Evolutionary conservation across 768 basidiomycete species (phyloP).

Genomic region (Boletus sp.): DNA sequence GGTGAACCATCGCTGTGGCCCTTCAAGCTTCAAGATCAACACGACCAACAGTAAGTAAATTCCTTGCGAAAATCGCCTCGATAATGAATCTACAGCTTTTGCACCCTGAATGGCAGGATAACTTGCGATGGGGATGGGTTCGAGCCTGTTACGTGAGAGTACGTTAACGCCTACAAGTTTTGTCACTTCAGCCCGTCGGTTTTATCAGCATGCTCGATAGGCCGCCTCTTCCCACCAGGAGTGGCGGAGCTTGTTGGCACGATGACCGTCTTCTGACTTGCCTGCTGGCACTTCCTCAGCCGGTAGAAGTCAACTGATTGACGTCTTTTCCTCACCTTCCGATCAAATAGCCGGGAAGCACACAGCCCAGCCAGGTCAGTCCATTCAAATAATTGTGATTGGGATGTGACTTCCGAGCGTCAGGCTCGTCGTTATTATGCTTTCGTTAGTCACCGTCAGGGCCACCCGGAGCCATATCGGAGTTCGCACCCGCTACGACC

Average conservation of each 20-base stretch:
- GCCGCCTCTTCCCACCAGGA: not conserved
- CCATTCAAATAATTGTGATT: slow-evolving; percentile 32
- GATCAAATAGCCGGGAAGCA: not conserved
- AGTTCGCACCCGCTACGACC: not conserved
- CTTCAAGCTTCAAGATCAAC: not conserved
- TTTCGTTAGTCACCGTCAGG: not conserved
- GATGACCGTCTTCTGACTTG: slow-evolving; percentile 3
- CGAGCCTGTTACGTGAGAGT: slow-evolving; percentile 9
- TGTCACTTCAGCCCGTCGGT: not conserved
- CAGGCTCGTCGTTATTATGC: not conserved
- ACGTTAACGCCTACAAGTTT: slow-evolving; percentile 7
- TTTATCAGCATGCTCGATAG: not conserved
- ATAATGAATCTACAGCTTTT: not conserved
- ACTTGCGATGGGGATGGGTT: not conserved
- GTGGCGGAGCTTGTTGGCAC: not conserved
- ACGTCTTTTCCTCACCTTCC: slow-evolving; percentile 6
- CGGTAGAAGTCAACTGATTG: not conserved
- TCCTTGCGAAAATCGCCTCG: too few relatives aligned
- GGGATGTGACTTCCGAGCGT: slow-evolving; percentile 17
- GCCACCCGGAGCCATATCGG: not conserved
- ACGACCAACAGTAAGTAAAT: too few relatives aligned
- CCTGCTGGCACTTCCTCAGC: not conserved
- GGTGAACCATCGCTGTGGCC: not conserved
- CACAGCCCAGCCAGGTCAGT: not conserved
- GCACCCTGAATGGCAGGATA: not conserved